Evolutionary conservation across 345 rosid genomes (phyloP).

Genomic region (Aquilaria yunnanensis): DNA sequence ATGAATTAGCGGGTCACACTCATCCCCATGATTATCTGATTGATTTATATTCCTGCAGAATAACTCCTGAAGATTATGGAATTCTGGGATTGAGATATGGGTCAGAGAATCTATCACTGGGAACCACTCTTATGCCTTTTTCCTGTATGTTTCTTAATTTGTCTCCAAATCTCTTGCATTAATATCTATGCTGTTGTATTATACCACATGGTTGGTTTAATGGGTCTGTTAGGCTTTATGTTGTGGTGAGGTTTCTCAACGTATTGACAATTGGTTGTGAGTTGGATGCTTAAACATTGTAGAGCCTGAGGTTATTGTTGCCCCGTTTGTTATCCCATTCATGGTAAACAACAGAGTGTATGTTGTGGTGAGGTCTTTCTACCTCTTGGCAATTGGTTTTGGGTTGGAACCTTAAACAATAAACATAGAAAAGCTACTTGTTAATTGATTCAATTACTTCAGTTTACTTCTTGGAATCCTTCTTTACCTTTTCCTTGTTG

Average conservation of each 20-base stretch:
- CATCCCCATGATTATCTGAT: conserved; percentile 12
- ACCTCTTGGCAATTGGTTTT: too few species aligned
- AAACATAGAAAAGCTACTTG: too few species aligned
- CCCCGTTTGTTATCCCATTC: too few species aligned
- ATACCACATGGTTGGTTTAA: background rate
- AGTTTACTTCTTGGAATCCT: too few species aligned
- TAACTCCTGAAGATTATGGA: conserved; percentile 50
- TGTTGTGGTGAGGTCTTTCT: too few species aligned
- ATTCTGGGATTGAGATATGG: conserved; percentile 87
- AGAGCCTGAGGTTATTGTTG: too few species aligned
- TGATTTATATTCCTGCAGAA: conserved; percentile 25
- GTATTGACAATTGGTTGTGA: background rate
- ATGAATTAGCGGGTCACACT: background rate
- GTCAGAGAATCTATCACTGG: conserved; percentile 57
- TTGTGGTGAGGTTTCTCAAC: background rate
- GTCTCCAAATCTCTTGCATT: conserved; percentile 5
- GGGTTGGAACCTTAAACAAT: too few species aligned
- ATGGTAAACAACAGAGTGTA: too few species aligned
- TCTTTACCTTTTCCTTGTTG: too few species aligned
- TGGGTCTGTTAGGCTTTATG: background rate
- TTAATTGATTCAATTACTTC: too few species aligned
- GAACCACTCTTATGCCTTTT: conserved; percentile 62
- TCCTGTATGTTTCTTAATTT: conserved; percentile 28
- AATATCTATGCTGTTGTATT: background rate
- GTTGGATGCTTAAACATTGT: too few species aligned